Evolutionary conservation across 2,329 filamentous ascomycete species (phyloP).

Genomic region (Teratosphaeria gauchensis): DNA sequence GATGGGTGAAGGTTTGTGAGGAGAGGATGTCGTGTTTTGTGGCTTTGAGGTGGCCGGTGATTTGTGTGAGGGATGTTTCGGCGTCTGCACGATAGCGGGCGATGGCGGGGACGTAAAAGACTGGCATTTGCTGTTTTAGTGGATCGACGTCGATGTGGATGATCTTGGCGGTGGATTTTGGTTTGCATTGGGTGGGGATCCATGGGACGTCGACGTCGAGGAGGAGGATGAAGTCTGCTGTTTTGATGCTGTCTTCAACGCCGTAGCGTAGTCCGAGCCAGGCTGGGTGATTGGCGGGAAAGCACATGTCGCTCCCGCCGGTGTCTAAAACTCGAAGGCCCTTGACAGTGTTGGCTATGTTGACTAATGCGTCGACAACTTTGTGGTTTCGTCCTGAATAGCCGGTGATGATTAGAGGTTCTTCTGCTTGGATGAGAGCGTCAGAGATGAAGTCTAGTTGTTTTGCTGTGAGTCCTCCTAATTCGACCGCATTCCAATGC

Average conservation of each 20-base stretch:
- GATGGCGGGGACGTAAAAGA: conserved; percentile 48
- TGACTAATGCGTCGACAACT: conserved; percentile 51
- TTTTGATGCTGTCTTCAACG: conserved; percentile 60
- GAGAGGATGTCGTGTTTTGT: conserved; percentile 36
- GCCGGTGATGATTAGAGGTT: conserved; percentile 61
- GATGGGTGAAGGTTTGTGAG: conserved; percentile 21
- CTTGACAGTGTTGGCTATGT: conserved; percentile 57
- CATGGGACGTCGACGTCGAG: conserved; percentile 87
- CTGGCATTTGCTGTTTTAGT: conserved; percentile 52
- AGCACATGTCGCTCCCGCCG: conserved; percentile 72
- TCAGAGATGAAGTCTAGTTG: conserved; percentile 53
- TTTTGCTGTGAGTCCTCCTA: conserved; percentile 49
- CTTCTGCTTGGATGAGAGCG: conserved; percentile 52
- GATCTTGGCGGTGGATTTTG: conserved; percentile 47
- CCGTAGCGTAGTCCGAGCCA: conserved; percentile 60
- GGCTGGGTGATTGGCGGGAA: conserved; percentile 57
- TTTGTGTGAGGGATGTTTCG: conserved; percentile 54
- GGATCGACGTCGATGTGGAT: conserved; percentile 59
- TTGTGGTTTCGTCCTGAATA: conserved; percentile 62
- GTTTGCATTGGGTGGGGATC: conserved; percentile 69
- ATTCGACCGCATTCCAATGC: conserved; percentile 61
- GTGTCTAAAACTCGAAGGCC: conserved; percentile 65
- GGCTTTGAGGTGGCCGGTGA: conserved; percentile 50
- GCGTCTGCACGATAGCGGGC: conserved; percentile 43
- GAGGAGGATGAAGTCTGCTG: conserved; percentile 75